Evolutionary conservation across 2,329 filamentous ascomycete genomes (phyloP), one percentile per base, ranked within the genome.

Genomic region (Bimuria novae-zelandiae): DNA sequence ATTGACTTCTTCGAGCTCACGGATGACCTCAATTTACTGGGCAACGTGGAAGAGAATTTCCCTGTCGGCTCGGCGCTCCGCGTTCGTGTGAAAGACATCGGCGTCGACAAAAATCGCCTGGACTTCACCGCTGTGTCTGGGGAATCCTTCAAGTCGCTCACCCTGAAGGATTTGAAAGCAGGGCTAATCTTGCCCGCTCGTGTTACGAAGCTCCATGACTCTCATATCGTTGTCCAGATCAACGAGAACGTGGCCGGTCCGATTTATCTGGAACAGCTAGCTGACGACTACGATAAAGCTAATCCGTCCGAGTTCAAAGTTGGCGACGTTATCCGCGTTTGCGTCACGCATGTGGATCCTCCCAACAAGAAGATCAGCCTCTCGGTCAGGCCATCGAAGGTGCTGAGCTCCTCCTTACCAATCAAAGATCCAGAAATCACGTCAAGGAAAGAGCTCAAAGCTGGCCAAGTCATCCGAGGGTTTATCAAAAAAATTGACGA

Each of bases 401-500:
- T 97, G 35, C 79, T 97, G 57, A 96, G 90, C 76, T 96, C 93
- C 1, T 89, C 89, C 1, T 78, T 95, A 3, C 82, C 87, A 1
- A 84, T 97, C 40, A 85, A 87, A 67, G 94, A 99, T 70, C 85
- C 83, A 32, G 91, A 97, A 65, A 86, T 99, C 59, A 83, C 80
- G 11, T 83, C 83, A 16, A 76, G 86, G 41, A 79, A 84, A n/a
- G 85, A 95, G 60, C 69, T 99, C 27, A 85, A 87, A 52, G 77
- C 85, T 33, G 90, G 92, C 55, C 87, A 95, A 57, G 78, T 97
- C 25, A 80, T 96, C 12, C 89, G 94, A 51, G 95, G 95, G 3
- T 97, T 99, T 66, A 84, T 99, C 64, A 95, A 92, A 76, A 90
- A 91, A 61, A 86, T 97, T 36, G 84, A 89, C 0, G 91, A 96